Evolutionary conservation across 352 stramenopile species (phyloP).

Genomic region (Thalassiosira hispida): DNA sequence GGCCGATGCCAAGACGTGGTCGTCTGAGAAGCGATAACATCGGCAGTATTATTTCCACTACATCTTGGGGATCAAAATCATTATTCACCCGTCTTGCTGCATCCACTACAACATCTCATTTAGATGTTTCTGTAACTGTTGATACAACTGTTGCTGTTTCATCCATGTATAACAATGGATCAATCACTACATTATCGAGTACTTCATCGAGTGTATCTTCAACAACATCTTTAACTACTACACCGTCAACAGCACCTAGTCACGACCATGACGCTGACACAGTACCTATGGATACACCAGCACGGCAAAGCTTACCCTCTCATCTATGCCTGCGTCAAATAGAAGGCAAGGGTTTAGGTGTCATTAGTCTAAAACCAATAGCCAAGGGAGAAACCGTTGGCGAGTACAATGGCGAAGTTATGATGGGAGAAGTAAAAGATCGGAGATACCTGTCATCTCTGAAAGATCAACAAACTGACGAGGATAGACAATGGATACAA

Average conservation of each 20-base stretch:
- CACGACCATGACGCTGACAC: slow-evolving; percentile 7
- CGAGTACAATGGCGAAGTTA: slow-evolving; percentile 62
- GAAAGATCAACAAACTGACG: slow-evolving; percentile 23
- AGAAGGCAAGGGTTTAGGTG: slow-evolving; percentile 59
- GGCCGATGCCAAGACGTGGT: neutral
- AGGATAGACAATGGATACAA: slow-evolving; percentile 55
- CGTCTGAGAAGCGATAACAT: no score
- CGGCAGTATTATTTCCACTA: no score
- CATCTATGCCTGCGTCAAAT: slow-evolving; percentile 42
- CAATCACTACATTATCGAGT: neutral
- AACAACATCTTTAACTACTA: neutral
- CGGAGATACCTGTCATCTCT: slow-evolving; percentile 53
- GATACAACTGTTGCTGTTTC: neutral
- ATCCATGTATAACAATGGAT: neutral
- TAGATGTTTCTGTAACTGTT: neutral
- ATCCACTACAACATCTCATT: neutral
- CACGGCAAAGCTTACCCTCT: slow-evolving; percentile 41
- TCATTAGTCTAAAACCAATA: slow-evolving; percentile 50
- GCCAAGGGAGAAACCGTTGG: slow-evolving; percentile 43
- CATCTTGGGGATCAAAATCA: no score
- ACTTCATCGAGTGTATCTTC: neutral
- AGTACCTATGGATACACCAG: slow-evolving; percentile 53
- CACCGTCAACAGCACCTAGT: neutral
- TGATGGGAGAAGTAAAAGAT: slow-evolving; percentile 59
- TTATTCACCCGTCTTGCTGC: neutral